Percentiles rank a stretch among this genome's conserved stretches.
phyloP scores from a whole-genome alignment of 305 asterid genomes.

The Fraxinus velutina region DNA sequence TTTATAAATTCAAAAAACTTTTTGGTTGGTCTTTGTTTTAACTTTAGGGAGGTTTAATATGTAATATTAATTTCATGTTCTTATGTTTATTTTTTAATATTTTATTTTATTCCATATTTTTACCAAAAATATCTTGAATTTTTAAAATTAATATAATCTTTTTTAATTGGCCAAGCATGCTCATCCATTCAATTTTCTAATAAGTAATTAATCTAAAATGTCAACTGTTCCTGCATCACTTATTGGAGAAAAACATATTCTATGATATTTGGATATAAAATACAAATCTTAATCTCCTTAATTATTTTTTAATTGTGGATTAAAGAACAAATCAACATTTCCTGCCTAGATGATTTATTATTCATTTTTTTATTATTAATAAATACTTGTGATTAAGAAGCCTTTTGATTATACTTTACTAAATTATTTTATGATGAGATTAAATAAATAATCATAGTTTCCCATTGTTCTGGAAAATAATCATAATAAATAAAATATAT shows the following conservation, averaged over 20 bases:
- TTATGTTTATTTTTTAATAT: too few species aligned
- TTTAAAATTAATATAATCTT: background rate
- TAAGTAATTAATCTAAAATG: background rate
- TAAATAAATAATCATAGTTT: background rate
- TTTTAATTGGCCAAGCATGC: background rate
- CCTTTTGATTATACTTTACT: background rate
- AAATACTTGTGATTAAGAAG: background rate
- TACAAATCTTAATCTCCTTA: conserved; percentile 7
- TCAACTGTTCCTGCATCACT: conserved; percentile 18
- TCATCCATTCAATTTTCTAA: background rate
- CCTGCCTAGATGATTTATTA: background rate
- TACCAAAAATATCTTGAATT: background rate
- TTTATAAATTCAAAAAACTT: too few species aligned
- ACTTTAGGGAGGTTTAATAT: background rate
- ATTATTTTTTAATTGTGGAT: background rate
- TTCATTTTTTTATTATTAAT: conserved; percentile 9
- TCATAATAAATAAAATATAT: background rate
- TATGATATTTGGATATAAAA: background rate
- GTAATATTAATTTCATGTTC: background rate
- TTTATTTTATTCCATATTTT: background rate
- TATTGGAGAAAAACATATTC: background rate
- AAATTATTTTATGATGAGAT: conserved; percentile 16
- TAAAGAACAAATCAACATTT: conserved; percentile 7
- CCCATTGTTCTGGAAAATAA: background rate
- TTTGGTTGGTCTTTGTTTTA: background rate